Evolutionary conservation across 306 rosid genomes (phyloP), one percentile per base, ranked within the genome.

Genomic region (Pyrus bretschneideri): DNA sequence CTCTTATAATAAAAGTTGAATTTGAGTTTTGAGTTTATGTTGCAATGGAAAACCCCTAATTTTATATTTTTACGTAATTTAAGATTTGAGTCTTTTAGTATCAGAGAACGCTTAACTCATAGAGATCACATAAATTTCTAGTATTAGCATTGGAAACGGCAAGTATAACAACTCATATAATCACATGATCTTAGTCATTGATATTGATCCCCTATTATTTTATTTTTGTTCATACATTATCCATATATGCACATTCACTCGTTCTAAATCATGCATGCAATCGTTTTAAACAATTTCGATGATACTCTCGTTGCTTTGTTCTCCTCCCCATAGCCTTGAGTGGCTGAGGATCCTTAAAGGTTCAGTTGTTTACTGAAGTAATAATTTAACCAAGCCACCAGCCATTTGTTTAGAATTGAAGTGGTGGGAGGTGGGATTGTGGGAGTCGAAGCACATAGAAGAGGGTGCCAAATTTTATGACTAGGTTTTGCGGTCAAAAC

Each of bases 401-500:
- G 11, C 63, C 15, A 58, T 27, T 61, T 61, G 30, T 14, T 11
- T 13, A 61, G 21, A 66, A 8, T 66, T 42, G 69, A 60, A 44
- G 77, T 60, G 57, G 77, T 61, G 35, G 33, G 33, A 15, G 30
- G 9, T 5, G 67, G 67, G 67, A 14, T 12, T 60, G 64, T 59
- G 31, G 69, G 59, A 42, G 69, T 74, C 70, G 62, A 62, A 62
- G 61, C 78, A 29, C 78, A 62, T 74, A 19, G 78, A 74, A 74
- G 70, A 29, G 78, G 78, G 78, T 62, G 78, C 78, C 78, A 52
- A 73, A 78, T 73, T 73, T 52, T 67, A 40, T 69, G 76, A 68
- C 79, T 68, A 68, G 75, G 79, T 74, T 58, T 59, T 74, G 62
- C 64, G 68, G 75, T 73, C 58, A 74, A 67, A 65, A 51, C 63